These are phyloP conservation scores for Hemileia vastatrix DNA, from an alignment of 1,284 basidiomycete species.

Conservation along the genomic window DNA sequence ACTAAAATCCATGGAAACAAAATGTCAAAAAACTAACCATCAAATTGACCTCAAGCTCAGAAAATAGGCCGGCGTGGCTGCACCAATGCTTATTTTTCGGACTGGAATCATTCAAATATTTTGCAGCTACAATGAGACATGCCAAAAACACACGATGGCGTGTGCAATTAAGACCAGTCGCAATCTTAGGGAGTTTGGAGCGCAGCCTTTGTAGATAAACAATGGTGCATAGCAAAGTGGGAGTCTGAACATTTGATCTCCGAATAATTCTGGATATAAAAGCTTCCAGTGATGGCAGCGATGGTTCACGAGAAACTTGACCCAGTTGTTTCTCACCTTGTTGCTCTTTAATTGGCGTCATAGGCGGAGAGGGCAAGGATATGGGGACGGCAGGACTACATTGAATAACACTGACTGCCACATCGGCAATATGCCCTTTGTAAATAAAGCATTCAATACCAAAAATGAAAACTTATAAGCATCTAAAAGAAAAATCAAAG, in stretches of 20 bases:
- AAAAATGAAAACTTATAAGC: background rate
- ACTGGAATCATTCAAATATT: constrained; percentile 93
- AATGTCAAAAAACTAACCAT: constrained; percentile 1
- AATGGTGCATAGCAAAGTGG: constrained; percentile 82
- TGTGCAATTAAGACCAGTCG: constrained; percentile 85
- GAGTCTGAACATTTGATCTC: constrained; percentile 78
- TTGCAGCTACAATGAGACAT: constrained; percentile 86
- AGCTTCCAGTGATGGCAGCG: constrained; percentile 66
- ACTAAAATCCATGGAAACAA: constrained; percentile 27
- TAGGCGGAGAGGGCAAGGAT: constrained; percentile 12
- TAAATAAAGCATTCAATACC: background rate
- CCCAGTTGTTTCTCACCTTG: background rate
- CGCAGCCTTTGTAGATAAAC: constrained; percentile 85
- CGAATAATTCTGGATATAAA: constrained; percentile 80
- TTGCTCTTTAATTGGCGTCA: constrained; percentile 7
- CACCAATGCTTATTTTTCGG: constrained; percentile 88
- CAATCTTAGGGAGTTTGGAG: constrained; percentile 64
- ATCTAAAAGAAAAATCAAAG: background rate
- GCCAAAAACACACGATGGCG: constrained; percentile 92
- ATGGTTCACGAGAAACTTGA: constrained; percentile 18
- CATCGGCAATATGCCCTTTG: constrained; percentile 45
- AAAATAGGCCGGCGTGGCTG: constrained; percentile 39
- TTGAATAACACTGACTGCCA: constrained; percentile 45
- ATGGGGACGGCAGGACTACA: constrained; percentile 41
- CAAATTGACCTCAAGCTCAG: constrained; percentile 16